phyloP scores from a whole-genome alignment of 2,329 filamentous ascomycete genomes.

The Cryphonectria japonica region DNA sequence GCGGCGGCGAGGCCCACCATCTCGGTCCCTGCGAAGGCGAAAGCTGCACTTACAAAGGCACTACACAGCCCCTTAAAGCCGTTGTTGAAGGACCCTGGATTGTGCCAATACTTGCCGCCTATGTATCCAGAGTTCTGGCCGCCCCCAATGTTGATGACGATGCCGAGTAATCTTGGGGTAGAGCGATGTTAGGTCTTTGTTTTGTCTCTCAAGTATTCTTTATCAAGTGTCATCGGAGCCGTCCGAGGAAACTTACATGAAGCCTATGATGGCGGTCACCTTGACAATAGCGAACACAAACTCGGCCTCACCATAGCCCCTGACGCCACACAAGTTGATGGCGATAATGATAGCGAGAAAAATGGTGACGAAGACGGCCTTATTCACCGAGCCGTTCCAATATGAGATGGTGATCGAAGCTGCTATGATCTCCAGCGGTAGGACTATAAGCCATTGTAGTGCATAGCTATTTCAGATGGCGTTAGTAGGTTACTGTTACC shows the following conservation, averaged over 20 bases:
- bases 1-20: constrained; percentile 77
- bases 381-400: constrained; percentile 69
- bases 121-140: constrained; percentile 76
- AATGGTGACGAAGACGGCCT: constrained; percentile 79
- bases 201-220: no score
- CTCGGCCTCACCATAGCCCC: constrained; percentile 87
- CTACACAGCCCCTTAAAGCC: constrained; percentile 83
- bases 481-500: constrained; percentile 18
- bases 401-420: constrained; percentile 83
- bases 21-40: constrained; percentile 77
- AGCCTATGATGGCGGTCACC: constrained; percentile 81
- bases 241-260: constrained; percentile 65
- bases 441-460: constrained; percentile 81
- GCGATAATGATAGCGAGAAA: constrained; percentile 76
- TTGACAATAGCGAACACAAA: constrained; percentile 88
- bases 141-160: constrained; percentile 84
- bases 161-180: constrained; percentile 70
- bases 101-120: constrained; percentile 74
- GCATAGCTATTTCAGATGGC: constrained; percentile 63
- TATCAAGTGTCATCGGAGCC: not conserved
- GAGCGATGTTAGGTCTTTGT: constrained; percentile 30
- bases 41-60: constrained; percentile 77
- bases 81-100: constrained; percentile 83
- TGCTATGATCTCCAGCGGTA: constrained; percentile 86
- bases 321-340: constrained; percentile 89